These are phyloP conservation scores for Umbellularia californica DNA, from an alignment of 164 flowering plant species.

Conservation along the genomic window DNA sequence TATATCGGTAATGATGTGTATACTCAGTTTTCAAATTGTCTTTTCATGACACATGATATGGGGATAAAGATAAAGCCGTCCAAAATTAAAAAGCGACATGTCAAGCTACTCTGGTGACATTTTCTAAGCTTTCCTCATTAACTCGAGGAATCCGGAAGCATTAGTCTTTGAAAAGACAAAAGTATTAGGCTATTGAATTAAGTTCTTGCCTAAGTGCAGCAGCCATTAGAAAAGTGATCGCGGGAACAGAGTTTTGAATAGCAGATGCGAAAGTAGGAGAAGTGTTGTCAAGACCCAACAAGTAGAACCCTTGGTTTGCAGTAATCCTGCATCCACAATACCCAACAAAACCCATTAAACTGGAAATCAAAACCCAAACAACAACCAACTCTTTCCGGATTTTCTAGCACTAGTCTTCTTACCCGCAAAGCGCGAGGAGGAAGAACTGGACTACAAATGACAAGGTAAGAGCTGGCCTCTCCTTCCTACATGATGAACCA, in stretches of 20 bases:
- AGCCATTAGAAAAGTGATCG: slow-evolving; percentile 98
- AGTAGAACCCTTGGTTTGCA: slow-evolving; percentile 97
- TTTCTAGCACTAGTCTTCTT: slow-evolving; percentile 4
- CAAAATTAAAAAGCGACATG: no score
- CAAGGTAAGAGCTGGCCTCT: slow-evolving; percentile 67
- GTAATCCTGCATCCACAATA: slow-evolving; percentile 58
- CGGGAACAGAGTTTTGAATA: slow-evolving; percentile 97
- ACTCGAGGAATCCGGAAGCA: no score
- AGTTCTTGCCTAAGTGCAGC: slow-evolving; percentile 61
- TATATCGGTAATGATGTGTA: no score
- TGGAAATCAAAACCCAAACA: background rate
- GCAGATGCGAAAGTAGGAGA: slow-evolving; percentile 98
- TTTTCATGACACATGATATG: no score
- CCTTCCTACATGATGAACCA: slow-evolving; percentile 50
- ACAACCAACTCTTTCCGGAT: background rate
- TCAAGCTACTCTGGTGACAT: no score
- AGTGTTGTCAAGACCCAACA: slow-evolving; percentile 90
- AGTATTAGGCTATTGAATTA: no score
- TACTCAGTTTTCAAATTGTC: no score
- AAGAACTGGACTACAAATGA: slow-evolving; percentile 79
- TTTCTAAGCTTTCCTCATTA: no score
- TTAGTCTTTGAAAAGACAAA: no score
- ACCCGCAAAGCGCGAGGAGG: slow-evolving; percentile 89
- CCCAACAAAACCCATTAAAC: background rate
- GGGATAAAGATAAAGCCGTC: no score